Evolutionary conservation across 2,329 filamentous ascomycete species (phyloP).

Genomic region (Fusarium piperis): DNA sequence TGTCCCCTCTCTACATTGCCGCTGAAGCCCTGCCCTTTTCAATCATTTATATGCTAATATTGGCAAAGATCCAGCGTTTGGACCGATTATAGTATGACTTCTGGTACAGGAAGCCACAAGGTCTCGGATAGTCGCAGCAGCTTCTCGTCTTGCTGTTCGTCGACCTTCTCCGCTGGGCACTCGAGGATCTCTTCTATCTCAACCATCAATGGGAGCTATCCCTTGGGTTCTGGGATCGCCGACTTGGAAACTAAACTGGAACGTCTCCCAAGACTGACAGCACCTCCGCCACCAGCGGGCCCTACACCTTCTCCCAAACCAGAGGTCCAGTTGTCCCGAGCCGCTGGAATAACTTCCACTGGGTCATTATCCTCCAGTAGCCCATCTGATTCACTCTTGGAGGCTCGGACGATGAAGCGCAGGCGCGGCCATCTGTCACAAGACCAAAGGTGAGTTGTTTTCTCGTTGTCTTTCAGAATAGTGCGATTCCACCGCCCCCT

Average conservation of each 20-base stretch:
- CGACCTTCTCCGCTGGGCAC: conserved; percentile 57
- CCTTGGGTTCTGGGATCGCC: conserved; percentile 46
- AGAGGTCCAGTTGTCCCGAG: conserved; percentile 16
- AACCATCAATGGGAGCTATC: conserved; percentile 56
- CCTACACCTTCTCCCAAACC: conserved; percentile 13
- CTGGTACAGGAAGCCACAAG: conserved; percentile 38
- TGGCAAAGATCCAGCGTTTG: conserved; percentile 34
- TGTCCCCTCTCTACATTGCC: neutral
- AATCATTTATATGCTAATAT: conserved; percentile 15
- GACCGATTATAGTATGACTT: conserved; percentile 30
- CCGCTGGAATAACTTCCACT: neutral
- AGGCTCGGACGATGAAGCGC: conserved; percentile 27
- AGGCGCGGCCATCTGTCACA: conserved; percentile 37
- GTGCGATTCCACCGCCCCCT: neutral
- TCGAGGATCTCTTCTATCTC: conserved; percentile 65
- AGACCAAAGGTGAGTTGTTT: conserved; percentile 34
- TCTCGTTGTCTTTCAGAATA: neutral
- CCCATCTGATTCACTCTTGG: conserved; percentile 29
- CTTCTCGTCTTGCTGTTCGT: conserved; percentile 59
- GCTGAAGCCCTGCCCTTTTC: neutral
- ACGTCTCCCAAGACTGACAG: conserved; percentile 36
- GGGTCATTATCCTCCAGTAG: conserved; percentile 6
- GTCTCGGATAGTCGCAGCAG: conserved; percentile 63
- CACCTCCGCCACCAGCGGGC: conserved; percentile 14
- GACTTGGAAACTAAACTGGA: conserved; percentile 53